Evolutionary conservation across 2,329 filamentous ascomycete genomes (phyloP).

Genomic region (Pestalotiopsis sp.): DNA sequence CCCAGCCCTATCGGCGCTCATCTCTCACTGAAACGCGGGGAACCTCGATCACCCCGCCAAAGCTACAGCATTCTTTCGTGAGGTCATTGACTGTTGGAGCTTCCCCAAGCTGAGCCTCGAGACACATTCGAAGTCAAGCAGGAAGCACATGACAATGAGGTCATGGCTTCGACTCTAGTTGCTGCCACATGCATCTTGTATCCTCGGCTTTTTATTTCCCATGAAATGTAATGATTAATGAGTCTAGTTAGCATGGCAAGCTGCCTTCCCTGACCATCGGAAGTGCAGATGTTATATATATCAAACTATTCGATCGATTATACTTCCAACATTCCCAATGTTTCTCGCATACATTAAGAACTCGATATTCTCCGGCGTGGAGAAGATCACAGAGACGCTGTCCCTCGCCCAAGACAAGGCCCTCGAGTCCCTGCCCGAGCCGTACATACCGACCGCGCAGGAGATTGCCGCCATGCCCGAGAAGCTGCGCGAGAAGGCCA

Average conservation of each 20-base stretch:
- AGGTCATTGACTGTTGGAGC: slow-evolving; percentile 27
- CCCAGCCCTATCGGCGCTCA: not conserved
- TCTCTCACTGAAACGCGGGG: slow-evolving; percentile 6
- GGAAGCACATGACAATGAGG: slow-evolving; percentile 23
- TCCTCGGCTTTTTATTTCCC: not conserved
- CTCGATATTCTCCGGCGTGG: not conserved
- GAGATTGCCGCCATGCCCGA: slow-evolving; percentile 23
- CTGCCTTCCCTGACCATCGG: not conserved
- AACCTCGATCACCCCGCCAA: not conserved
- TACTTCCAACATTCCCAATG: not conserved
- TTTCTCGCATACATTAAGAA: slow-evolving; percentile 3
- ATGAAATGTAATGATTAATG: slow-evolving; percentile 11
- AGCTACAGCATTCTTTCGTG: slow-evolving; percentile 18
- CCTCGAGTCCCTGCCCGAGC: slow-evolving; percentile 15
- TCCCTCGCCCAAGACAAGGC: slow-evolving; percentile 11
- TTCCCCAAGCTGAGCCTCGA: not conserved
- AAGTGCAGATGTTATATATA: not conserved
- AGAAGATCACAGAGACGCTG: not conserved
- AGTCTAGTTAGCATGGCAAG: not conserved
- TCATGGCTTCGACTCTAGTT: slow-evolving; percentile 18
- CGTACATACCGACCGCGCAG: slow-evolving; percentile 10
- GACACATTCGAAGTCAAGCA: not conserved
- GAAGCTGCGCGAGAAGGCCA: slow-evolving; percentile 30
- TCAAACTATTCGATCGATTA: not conserved
- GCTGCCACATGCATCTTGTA: slow-evolving; percentile 1